Conservation (phyloP, 441 rosid genomes). For the Syzygium malaccense region DNA sequence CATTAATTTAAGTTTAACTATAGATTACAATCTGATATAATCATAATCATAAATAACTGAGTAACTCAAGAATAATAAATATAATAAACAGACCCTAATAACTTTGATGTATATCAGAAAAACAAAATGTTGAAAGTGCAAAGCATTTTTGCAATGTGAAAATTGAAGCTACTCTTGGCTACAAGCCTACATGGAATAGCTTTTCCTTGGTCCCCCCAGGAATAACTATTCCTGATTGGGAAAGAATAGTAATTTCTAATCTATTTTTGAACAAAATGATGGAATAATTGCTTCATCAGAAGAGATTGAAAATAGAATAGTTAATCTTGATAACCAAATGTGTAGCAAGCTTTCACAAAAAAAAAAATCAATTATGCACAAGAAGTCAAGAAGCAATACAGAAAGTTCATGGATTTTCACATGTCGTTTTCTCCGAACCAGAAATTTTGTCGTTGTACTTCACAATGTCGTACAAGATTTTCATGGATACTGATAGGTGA, state of each 20-base stretch:
- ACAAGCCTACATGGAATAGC: no score
- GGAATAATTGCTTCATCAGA: not conserved
- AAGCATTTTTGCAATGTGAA: not conserved
- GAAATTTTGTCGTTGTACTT: not conserved
- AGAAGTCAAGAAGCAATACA: not conserved
- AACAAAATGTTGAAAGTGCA: no score
- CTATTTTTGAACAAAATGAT: not conserved
- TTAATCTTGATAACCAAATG: not conserved
- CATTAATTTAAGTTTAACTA: no score
- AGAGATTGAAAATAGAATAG: not conserved
- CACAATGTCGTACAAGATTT: not conserved
- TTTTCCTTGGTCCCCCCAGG: not conserved
- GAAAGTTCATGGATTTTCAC: not conserved
- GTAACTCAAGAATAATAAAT: no score
- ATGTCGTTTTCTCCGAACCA: not conserved
- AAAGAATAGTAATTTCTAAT: not conserved
- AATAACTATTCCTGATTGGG: not conserved
- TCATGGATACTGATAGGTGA: not conserved
- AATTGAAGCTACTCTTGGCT: not conserved
- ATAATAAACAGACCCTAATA: no score
- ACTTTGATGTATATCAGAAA: no score
- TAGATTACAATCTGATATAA: no score
- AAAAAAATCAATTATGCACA: not conserved
- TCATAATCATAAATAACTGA: no score
- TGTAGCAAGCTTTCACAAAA: not conserved